Percentiles rank a stretch among this genome's conserved stretches.
Evolutionary conservation across 345 rosid species (phyloP).

Genomic region (Citrus mangshanensis): DNA sequence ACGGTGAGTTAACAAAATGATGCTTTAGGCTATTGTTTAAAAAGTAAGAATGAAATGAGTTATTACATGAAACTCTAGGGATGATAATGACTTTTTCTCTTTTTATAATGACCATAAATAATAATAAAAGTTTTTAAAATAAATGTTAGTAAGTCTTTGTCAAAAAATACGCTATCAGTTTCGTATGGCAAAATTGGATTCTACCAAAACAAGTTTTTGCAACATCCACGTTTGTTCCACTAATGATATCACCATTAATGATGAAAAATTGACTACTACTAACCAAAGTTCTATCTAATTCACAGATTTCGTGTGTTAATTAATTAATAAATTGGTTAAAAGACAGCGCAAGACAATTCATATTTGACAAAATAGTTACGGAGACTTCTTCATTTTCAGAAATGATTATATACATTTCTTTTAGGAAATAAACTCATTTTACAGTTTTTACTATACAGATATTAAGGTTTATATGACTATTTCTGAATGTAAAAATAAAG

Average conservation of each 20-base stretch:
- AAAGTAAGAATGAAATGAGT: accelerated
- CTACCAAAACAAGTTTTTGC: not conserved
- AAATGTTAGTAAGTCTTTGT: too few relatives aligned
- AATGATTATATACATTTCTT: too few relatives aligned
- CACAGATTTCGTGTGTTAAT: not conserved
- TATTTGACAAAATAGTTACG: too few relatives aligned
- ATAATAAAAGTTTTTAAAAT: too few relatives aligned
- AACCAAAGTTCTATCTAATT: not conserved
- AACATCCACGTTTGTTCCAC: not conserved
- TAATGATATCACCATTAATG: not conserved
- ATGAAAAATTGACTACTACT: not conserved
- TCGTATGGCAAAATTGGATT: not conserved
- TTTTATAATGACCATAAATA: too few relatives aligned
- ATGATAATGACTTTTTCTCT: accelerated
- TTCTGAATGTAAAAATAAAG: too few relatives aligned
- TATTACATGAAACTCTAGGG: accelerated
- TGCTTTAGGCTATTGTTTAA: too few relatives aligned
- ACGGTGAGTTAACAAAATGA: accelerated
- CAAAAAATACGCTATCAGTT: not conserved
- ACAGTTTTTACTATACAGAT: too few relatives aligned
- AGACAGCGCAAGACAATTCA: too few relatives aligned
- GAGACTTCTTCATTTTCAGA: too few relatives aligned
- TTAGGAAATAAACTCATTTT: too few relatives aligned
- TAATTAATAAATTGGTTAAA: not conserved
- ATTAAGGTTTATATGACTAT: too few relatives aligned